Base-by-base conservation (phyloP, 805 yeast species). In the Metschnikowia proteae region DNA sequence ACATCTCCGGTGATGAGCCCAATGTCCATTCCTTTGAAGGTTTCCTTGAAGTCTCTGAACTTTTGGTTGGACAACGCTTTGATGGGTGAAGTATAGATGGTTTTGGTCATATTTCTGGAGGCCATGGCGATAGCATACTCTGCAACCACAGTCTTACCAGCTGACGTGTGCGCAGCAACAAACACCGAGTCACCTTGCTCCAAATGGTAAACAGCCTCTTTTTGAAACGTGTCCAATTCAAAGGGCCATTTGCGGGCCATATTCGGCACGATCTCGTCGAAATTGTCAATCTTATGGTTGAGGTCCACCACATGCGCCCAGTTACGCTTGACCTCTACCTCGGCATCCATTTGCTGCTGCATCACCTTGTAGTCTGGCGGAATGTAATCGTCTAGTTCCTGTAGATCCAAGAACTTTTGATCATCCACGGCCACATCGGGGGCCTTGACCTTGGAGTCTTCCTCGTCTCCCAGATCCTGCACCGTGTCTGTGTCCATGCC, bases 41-140 rank as follows among this genome's bases (percentile, higher is more conserved):
- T 81, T 53, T 86, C 83, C 56, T 82, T 84, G 68, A 89, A 90
- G 60, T 89, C 97, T 60, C 97, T 74, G 60, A 88, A 89, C 63
- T 89, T 89, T 63, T 89, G 97, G 66, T 89, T 89, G 8, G 95
- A 86, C 54, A 89, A 70, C 0, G 96, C 96, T 63, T 89, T 89
- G 57, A 89, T 89, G 22, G 99, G 99, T 0, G 97, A 91, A 0
- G 99, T 92, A 65, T 92, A 92, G 43, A 92, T 94, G 1, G 96
- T 89, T 63, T 91, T 92, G 8, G 98, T 92, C 97, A 91, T 91
- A 64, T 94, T 92, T 63, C 96, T 76, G 52, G 84, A 80, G 1
- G 98, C 95, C 96, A 92, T 85, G 3, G 98, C 96, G 65, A 92
- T 94, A 3, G 98, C 98, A 63, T 92, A 92, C 64, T 92, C 99